Evolutionary conservation across 2,329 filamentous ascomycete species (phyloP).

Genomic region (Epichloe gansuensis): DNA sequence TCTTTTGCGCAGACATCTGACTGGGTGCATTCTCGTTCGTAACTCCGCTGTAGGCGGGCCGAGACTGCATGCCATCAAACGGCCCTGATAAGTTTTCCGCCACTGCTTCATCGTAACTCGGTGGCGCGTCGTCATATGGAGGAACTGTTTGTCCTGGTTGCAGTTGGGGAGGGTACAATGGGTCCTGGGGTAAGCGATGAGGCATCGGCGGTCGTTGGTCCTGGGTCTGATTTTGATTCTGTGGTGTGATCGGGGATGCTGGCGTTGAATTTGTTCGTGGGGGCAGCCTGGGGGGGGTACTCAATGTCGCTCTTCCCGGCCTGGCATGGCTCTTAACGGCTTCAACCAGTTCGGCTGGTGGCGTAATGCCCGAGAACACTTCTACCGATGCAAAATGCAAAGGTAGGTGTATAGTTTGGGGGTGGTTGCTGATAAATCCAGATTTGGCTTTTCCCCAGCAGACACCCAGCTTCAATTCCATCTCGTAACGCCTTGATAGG

Average conservation of each 20-base stretch:
- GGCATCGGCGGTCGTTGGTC: conserved; percentile 9
- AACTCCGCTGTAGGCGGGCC: conserved; percentile 55
- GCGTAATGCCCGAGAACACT: conserved; percentile 78
- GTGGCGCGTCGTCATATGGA: conserved; percentile 64
- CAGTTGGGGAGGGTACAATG: conserved; percentile 47
- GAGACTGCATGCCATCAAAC: conserved; percentile 44
- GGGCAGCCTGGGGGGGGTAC: conserved; percentile 22
- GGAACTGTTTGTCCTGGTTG: conserved; percentile 28
- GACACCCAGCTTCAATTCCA: conserved; percentile 71
- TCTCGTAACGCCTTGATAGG: conserved; percentile 64
- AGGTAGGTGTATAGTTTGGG: conserved; percentile 63
- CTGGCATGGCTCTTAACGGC: conserved; percentile 28
- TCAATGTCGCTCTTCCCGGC: conserved; percentile 26
- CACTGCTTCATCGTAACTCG: conserved; percentile 89
- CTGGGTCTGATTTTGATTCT: conserved; percentile 6
- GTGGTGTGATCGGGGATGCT: conserved; percentile 10
- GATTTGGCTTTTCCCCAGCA: conserved; percentile 51
- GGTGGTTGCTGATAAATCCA: conserved; percentile 13
- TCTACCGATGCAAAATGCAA: conserved; percentile 61
- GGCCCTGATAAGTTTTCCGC: conserved; percentile 60
- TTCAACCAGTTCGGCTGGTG: conserved; percentile 62
- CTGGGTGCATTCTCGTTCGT: conserved; percentile 48
- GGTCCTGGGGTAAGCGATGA: conserved; percentile 27
- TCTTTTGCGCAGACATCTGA: conserved; percentile 31
- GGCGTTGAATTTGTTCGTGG: conserved; percentile 19